Base-by-base conservation (phyloP, 83 land plant genomes). In the Diphasiastrum complanatum region DNA sequence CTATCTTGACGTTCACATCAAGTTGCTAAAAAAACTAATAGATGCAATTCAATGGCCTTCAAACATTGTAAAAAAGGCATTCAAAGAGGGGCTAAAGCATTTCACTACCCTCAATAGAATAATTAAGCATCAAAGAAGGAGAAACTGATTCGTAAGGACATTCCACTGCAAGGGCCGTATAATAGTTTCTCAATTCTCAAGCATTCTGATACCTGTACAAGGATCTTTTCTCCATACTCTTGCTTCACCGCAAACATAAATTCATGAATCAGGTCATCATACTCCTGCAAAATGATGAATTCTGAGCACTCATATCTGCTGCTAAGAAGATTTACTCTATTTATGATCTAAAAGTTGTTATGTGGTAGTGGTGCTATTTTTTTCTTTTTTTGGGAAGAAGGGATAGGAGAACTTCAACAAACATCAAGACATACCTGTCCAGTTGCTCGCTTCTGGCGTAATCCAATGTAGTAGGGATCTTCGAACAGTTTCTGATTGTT, bases 191-290 rank as follows among this genome's bases (percentile, higher is more conserved):
- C n/a, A n/a, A n/a, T n/a, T n/a, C n/a, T n/a, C n/a, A n/a, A n/a
- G n/a, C n/a, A n/a, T n/a, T n/a, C n/a, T 5, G 71, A 18, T 53
- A 82, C 86, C 90, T 85, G 90, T 14, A 85, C 40, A 1, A 85
- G 84, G 61, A 85, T 74, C 73, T 78, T 85, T 64, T 88, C 95
- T 4, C 90, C 95, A 67, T 88, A 88, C 26, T 74, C 78, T 69
- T 81, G 79, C 62, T 87, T 87, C n/a, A 82, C 95, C 31, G 95
- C 95, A 63, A 49, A 14, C 95, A 88, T 88, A 61, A 88, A 88
- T 64, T 88, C 95, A 31, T 88, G 47, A 6, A 88, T 64, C 53
- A 88, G 73, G 45, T 82, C 83, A 57, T 68, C 60, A 47, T 84
- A 87, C 64, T 82, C 93, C 89, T 84, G 57, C 5, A 65, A 38